A percentile compares a stretch with the other conserved stretches of the same genome.
Evolutionary conservation across 2,329 filamentous ascomycete genomes (phyloP).

Genomic region (Aspergillus uvarum): DNA sequence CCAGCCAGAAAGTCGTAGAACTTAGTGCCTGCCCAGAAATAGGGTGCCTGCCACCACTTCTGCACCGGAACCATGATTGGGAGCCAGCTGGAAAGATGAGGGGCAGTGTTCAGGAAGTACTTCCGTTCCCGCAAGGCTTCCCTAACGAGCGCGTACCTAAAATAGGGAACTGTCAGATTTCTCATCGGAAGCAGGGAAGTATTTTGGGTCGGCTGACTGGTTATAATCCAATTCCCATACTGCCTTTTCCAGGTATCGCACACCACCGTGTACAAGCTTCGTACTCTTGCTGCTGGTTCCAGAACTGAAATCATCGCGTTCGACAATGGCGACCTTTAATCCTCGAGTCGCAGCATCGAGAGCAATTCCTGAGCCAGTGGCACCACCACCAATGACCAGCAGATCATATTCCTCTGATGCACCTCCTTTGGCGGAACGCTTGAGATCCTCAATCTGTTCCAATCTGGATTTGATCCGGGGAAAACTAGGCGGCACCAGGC

Average conservation of each 20-base stretch:
- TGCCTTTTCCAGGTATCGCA: slow-evolving; percentile 82
- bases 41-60: slow-evolving; percentile 80
- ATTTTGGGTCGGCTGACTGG: slow-evolving; percentile 53
- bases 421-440: slow-evolving; percentile 38
- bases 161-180: neutral
- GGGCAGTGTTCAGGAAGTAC: slow-evolving; percentile 79
- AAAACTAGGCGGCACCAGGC: slow-evolving; percentile 55
- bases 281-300: slow-evolving; percentile 86
- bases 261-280: slow-evolving; percentile 81
- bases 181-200: neutral
- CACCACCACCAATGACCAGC: slow-evolving; percentile 74
- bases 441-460: slow-evolving; percentile 54
- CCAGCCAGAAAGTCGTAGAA: slow-evolving; percentile 83
- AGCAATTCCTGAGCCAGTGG: slow-evolving; percentile 77
- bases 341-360: slow-evolving; percentile 78
- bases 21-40: slow-evolving; percentile 71
- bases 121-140: slow-evolving; percentile 79
- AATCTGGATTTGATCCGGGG: slow-evolving; percentile 51
- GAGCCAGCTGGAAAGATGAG: slow-evolving; percentile 76
- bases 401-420: slow-evolving; percentile 64
- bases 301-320: slow-evolving; percentile 78
- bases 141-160: slow-evolving; percentile 67
- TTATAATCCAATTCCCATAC: slow-evolving; percentile 82
- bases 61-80: slow-evolving; percentile 81
- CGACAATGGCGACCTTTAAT: slow-evolving; percentile 75